Evolutionary conservation across 768 basidiomycete species (phyloP), one percentile per base, ranked within the genome.

Genomic region (Amanita muscaria): DNA sequence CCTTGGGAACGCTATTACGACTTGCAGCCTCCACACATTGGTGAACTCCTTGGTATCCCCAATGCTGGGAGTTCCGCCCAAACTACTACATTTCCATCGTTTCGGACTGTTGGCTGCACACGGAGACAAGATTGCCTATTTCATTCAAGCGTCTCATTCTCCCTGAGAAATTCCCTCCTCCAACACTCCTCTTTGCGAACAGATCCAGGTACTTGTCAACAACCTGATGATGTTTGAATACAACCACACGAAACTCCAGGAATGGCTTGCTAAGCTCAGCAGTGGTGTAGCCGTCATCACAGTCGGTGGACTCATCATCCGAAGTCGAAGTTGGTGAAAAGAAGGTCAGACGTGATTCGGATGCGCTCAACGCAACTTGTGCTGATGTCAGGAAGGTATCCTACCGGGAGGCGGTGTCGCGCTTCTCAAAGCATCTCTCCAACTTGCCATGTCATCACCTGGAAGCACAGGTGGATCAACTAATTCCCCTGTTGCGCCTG

Each of bases 241-340:
- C 61, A 93, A 99, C 77, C 76, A 80, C 59, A 82, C 82, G 53
- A 97, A 96, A 70, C 77, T 99, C 40, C 93, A 97, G 63, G 94
- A 98, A 62, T 86, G 94, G 52, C 76, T 99, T 35, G 94, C 94
- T 51, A 98, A 99, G 76, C 74, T 98, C 42, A 79, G 78, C 34
- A 94, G 94, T 35, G 93, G 94, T 65, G 94, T 98, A 37, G 94
- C 94, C 12, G 93, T 98, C 66, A 97, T 97, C 76, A 92, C 90
- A 67, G 94, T 97, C 50, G 94, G 94, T 45, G 94, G 94, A n/a
- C n/a, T n/a, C n/a, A 14, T 69, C 83, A 18, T 80, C 76, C 42
- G 94, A 98, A 64, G 94, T 97, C 41, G 94, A 97, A 67, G 94
- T 98, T 49, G 76, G 93, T 5, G 94, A 98, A 77, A 98, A 97